These are phyloP conservation scores for Urochloa ruziziensis DNA, from an alignment of 176 grass and related monocot species.

Conservation along the genomic window DNA sequence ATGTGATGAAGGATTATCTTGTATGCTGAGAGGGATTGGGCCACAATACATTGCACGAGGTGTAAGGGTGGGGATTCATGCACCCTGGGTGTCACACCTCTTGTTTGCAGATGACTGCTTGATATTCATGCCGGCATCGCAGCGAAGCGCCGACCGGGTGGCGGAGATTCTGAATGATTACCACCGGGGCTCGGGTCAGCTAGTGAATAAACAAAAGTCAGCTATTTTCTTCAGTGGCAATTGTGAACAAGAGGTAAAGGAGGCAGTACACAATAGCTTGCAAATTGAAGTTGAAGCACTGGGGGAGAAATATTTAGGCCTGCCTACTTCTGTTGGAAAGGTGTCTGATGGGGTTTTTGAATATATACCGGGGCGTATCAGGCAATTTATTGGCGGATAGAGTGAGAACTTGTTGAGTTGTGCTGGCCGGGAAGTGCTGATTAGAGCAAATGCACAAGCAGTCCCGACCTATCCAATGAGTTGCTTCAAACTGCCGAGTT, in stretches of 20 bases:
- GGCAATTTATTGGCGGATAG: background rate
- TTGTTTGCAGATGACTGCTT: background rate
- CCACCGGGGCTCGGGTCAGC: background rate
- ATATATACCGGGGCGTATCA: background rate
- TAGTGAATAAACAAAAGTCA: background rate
- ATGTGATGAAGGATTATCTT: too few species aligned
- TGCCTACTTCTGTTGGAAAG: background rate
- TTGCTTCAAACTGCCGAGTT: background rate
- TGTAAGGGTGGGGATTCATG: background rate
- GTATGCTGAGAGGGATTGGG: too few species aligned
- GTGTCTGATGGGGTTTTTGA: background rate
- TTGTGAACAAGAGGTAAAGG: background rate
- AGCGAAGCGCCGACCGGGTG: background rate
- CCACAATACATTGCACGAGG: too few species aligned
- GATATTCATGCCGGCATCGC: background rate
- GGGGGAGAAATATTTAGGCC: background rate
- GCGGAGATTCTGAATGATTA: background rate
- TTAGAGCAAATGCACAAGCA: background rate
- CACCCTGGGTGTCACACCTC: background rate
- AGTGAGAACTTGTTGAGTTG: background rate
- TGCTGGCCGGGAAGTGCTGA: background rate
- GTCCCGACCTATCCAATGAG: background rate
- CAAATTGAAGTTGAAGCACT: background rate
- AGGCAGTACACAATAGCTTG: background rate
- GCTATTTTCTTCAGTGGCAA: background rate